Percentiles rank a stretch among this genome's conserved stretches.
These are phyloP conservation scores for Plasmodium cynomolgi DNA, from an alignment of 169 alveolate species.

Conservation along the genomic window DNA sequence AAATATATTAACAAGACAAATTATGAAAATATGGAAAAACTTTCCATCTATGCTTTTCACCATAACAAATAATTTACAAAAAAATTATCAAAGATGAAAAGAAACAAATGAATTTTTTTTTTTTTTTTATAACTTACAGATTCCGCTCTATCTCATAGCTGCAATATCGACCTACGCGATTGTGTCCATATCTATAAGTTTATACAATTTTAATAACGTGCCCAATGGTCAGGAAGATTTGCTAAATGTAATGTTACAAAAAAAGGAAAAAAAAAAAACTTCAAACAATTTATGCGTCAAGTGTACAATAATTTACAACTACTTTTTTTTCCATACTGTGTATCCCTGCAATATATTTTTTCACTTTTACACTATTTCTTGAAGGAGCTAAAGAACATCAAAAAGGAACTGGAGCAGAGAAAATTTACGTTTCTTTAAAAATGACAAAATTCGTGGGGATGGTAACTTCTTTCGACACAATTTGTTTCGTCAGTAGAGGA, in stretches of 20 bases:
- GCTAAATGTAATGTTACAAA: conserved; percentile 38
- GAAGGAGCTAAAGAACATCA: conserved; percentile 45
- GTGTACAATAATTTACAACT: neutral
- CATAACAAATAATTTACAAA: neutral
- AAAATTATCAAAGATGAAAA: conserved; percentile 9
- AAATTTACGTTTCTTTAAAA: conserved; percentile 34
- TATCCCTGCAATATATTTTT: neutral
- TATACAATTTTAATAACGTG: conserved; percentile 53
- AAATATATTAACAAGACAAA: conserved; percentile 10
- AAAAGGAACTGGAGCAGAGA: conserved; percentile 46
- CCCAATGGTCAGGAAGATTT: conserved; percentile 53
- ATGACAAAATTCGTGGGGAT: neutral
- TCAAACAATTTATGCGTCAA: neutral
- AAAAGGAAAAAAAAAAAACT: neutral
- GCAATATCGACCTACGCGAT: conserved; percentile 15
- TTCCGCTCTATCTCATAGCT: conserved; percentile 41
- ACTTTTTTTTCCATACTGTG: neutral
- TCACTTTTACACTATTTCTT: conserved; percentile 2
- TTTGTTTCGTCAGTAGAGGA: neutral
- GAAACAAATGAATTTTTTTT: neutral
- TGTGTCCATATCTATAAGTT: conserved; percentile 44
- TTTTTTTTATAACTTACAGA: conserved; percentile 53
- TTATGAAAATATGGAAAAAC: neutral
- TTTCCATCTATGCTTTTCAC: neutral
- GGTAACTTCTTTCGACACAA: neutral